These are phyloP conservation scores for Bryoglossum gracile DNA, from an alignment of 495 filamentous ascomycete species.

Conservation along the genomic window DNA sequence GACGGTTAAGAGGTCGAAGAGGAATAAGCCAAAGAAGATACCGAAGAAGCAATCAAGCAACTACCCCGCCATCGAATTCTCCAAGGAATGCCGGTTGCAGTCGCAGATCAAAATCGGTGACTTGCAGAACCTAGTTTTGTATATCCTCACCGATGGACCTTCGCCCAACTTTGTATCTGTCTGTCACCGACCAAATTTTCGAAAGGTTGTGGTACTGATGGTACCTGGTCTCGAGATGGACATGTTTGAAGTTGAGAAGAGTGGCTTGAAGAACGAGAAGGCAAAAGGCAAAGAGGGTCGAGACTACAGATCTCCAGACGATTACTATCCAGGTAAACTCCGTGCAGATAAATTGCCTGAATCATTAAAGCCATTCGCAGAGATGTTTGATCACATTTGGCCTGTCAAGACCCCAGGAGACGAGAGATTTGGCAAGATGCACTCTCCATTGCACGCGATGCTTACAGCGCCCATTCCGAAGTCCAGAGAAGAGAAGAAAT, in stretches of 20 bases:
- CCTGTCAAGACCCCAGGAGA: constrained; percentile 82
- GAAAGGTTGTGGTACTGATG: constrained; percentile 87
- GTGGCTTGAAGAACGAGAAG: constrained; percentile 7
- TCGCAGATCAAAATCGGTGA: constrained; percentile 68
- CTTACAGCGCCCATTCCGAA: constrained; percentile 64
- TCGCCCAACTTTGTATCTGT: constrained; percentile 85
- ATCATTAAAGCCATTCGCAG: constrained; percentile 61
- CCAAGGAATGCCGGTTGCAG: constrained; percentile 58
- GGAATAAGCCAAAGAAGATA: constrained; percentile 56
- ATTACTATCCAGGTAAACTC: constrained; percentile 68
- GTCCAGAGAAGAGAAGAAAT: constrained; percentile 49
- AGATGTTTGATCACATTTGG: constrained; percentile 84
- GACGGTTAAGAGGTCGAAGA: constrained; percentile 39
- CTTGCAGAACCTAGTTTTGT: constrained; percentile 76
- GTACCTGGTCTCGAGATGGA: constrained; percentile 83
- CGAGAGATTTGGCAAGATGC: constrained; percentile 65
- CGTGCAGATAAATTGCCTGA: constrained; percentile 50
- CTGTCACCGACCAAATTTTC: constrained; percentile 63
- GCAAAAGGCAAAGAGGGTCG: neutral
- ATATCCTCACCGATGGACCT: constrained; percentile 76
- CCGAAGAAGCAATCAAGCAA: constrained; percentile 43
- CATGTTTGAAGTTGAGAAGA: constrained; percentile 53
- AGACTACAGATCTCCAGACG: constrained; percentile 42
- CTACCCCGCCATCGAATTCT: constrained; percentile 69
- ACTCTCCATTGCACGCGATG: constrained; percentile 75